Conservation (phyloP, 441 rosid species). For the Gossypium schwendimanii region DNA sequence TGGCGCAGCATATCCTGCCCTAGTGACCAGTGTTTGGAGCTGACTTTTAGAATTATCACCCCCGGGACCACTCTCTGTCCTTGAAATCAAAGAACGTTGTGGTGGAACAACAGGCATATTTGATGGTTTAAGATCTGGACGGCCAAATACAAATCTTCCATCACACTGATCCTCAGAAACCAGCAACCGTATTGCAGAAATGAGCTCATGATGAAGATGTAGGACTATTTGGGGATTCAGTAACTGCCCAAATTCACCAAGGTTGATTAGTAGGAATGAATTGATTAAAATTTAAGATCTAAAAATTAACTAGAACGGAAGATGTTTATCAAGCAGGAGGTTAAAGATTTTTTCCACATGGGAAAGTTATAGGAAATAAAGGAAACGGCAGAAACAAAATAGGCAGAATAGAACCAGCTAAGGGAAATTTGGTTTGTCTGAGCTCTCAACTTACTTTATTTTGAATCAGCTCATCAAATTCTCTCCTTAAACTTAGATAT, state of each 20-base stretch:
- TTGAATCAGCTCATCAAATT: slow-evolving; percentile 78
- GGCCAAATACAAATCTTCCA: slow-evolving; percentile 78
- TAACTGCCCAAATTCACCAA: slow-evolving; percentile 44
- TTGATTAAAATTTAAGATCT: background rate
- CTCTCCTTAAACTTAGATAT: slow-evolving; percentile 58
- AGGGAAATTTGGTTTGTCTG: background rate
- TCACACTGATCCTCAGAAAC: slow-evolving; percentile 58
- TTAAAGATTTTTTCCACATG: background rate
- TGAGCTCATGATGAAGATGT: slow-evolving; percentile 47
- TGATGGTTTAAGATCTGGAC: slow-evolving; percentile 35
- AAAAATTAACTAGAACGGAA: background rate
- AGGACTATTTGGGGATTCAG: slow-evolving; percentile 60
- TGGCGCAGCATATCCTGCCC: slow-evolving; percentile 75
- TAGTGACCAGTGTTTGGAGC: slow-evolving; percentile 79
- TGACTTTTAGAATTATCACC: slow-evolving; percentile 89
- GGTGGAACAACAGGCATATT: slow-evolving; percentile 25
- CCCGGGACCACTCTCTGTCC: slow-evolving; percentile 75
- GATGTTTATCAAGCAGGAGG: background rate
- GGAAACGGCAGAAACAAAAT: slow-evolving; percentile 10
- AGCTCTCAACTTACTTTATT: slow-evolving; percentile 49
- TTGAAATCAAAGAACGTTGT: slow-evolving; percentile 37
- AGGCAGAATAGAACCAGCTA: background rate
- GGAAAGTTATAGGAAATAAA: slow-evolving; percentile 3
- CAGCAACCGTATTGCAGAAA: slow-evolving; percentile 53
- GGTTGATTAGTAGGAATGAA: slow-evolving; percentile 11